Conservation (phyloP, 108 stramenopile genomes). For the Skeletonema marinoi region DNA sequence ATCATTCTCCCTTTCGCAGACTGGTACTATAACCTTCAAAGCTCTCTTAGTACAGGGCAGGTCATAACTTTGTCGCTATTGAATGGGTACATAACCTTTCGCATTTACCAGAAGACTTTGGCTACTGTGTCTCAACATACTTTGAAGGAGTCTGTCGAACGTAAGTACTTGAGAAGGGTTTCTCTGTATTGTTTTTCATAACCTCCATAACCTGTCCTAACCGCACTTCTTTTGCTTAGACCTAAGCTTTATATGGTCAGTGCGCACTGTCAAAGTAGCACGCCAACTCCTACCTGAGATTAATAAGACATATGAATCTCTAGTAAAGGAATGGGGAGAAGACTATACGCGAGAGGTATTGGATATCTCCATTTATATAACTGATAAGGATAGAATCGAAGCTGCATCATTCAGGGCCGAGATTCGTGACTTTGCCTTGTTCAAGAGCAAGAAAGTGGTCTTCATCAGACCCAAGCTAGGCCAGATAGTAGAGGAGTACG, state of each 20-base stretch:
- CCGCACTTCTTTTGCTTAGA: slow-evolving; percentile 19
- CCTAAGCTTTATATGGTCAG: slow-evolving; percentile 44
- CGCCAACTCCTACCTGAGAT: slow-evolving; percentile 46
- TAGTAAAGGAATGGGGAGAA: slow-evolving; percentile 41
- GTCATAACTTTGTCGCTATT: background rate
- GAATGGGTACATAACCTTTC: background rate
- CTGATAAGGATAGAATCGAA: slow-evolving; percentile 33
- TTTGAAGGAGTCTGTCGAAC: slow-evolving; percentile 1
- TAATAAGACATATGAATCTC: slow-evolving; percentile 14
- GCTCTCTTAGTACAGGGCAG: background rate
- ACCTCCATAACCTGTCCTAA: background rate
- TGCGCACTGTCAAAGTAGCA: slow-evolving; percentile 35
- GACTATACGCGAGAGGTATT: slow-evolving; percentile 41
- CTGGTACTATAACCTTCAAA: background rate
- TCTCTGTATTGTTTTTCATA: slow-evolving; percentile 10
- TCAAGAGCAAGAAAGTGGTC: slow-evolving; percentile 4
- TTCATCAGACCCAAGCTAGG: slow-evolving; percentile 33
- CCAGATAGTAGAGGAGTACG: slow-evolving; percentile 38
- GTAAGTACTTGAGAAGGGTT: background rate
- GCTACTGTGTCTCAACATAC: background rate
- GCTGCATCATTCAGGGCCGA: slow-evolving; percentile 24
- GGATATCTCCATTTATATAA: slow-evolving; percentile 34
- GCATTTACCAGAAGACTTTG: background rate
- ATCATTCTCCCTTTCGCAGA: slow-evolving; percentile 25
- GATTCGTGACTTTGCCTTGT: slow-evolving; percentile 18